phyloP scores from a whole-genome alignment of 2,329 filamentous ascomycete genomes.

The Botrytis sinoallii region DNA sequence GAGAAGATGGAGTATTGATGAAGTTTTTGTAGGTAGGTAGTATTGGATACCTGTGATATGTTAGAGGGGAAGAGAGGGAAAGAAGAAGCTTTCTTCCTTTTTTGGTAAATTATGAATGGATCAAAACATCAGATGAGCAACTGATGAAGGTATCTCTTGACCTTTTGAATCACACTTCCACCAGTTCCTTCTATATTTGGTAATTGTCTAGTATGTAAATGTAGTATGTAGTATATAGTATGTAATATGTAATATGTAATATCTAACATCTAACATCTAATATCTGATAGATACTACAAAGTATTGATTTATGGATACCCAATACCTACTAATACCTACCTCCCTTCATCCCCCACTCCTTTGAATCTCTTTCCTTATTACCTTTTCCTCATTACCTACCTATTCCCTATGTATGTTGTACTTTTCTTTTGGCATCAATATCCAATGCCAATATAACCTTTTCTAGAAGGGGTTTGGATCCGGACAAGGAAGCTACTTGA shows the following conservation, averaged over 20 bases:
- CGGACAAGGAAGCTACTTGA: constrained; percentile 1
- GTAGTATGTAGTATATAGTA: neutral
- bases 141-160: neutral
- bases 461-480: constrained; percentile 1
- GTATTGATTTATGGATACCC: neutral
- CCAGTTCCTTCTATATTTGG: neutral
- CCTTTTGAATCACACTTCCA: neutral
- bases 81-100: neutral
- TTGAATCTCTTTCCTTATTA: neutral
- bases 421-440: neutral
- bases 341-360: neutral
- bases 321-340: neutral
- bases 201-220: neutral
- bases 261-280: neutral
- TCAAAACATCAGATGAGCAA: constrained; percentile 1
- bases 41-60: too few relatives aligned
- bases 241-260: neutral
- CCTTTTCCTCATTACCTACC: too few relatives aligned
- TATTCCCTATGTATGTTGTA: neutral
- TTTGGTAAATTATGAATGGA: neutral
- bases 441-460: neutral
- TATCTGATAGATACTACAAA: neutral
- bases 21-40: neutral
- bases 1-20: neutral
- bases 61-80: neutral